phyloP scores from a whole-genome alignment of 108 stramenopile genomes.

The Aureococcus anophagefferens region DNA sequence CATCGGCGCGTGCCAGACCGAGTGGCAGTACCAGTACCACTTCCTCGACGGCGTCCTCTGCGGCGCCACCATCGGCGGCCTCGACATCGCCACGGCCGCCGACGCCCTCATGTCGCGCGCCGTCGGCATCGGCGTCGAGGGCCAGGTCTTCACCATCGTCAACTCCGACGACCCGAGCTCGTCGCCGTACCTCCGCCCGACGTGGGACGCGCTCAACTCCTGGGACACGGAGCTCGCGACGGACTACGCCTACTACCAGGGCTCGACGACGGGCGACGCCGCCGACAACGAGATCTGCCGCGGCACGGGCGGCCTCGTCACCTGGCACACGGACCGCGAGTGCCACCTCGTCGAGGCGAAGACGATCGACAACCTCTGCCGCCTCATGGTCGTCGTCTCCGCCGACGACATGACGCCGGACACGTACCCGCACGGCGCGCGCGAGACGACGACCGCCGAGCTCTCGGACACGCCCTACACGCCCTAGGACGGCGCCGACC shows the following conservation, averaged over 20 bases:
- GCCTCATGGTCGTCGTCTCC: slow-evolving; percentile 45
- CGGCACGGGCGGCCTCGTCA: no score
- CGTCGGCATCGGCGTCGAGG: slow-evolving; percentile 42
- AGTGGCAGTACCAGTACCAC: no score
- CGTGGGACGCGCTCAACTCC: neutral
- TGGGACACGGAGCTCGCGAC: neutral
- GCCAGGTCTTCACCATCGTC: slow-evolving; percentile 49
- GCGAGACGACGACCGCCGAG: slow-evolving; percentile 38
- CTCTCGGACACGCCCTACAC: slow-evolving; percentile 35
- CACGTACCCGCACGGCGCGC: slow-evolving; percentile 48
- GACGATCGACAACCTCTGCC: slow-evolving; percentile 57
- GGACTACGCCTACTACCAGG: no score
- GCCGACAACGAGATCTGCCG: neutral
- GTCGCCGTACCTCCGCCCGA: slow-evolving; percentile 30
- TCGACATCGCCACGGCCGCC: slow-evolving; percentile 1
- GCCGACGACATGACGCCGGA: slow-evolving; percentile 55
- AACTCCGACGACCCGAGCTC: slow-evolving; percentile 47
- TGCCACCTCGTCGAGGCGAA: slow-evolving; percentile 60
- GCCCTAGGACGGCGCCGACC: no score
- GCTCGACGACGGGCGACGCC: neutral
- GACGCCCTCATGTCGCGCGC: slow-evolving; percentile 13
- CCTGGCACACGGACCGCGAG: slow-evolving; percentile 64
- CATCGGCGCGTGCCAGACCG: no score
- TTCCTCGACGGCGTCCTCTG: no score
- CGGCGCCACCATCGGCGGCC: no score